These are phyloP conservation scores for Boletus edulis DNA, from an alignment of 768 basidiomycete genomes.

Conservation along the genomic window DNA sequence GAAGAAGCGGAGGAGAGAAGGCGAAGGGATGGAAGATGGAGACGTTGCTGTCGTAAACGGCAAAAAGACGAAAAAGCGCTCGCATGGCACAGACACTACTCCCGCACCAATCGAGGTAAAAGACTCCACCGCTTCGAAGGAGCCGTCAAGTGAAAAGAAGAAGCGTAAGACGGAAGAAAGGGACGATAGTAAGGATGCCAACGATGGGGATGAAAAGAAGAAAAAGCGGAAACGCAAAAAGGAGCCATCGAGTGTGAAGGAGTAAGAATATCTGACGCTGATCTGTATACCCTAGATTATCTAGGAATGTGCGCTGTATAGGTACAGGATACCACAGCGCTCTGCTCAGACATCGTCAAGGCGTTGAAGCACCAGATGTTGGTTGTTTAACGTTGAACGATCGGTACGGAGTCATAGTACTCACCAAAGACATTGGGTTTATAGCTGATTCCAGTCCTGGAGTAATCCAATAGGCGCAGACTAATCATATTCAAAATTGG, in stretches of 20 bases:
- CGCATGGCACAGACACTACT: slow-evolving; percentile 1
- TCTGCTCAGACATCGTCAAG: no score
- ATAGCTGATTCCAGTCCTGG: no score
- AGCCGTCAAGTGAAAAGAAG: slow-evolving; percentile 15
- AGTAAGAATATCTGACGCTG: neutral
- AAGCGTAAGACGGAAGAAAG: slow-evolving; percentile 26
- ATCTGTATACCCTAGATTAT: slow-evolving; percentile 1
- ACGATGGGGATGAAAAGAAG: slow-evolving; percentile 27
- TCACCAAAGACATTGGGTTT: no score
- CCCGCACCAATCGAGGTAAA: slow-evolving; percentile 11
- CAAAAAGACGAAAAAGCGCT: slow-evolving; percentile 28
- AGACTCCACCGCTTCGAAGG: slow-evolving; percentile 3
- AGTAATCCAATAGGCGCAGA: no score
- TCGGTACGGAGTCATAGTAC: no score
- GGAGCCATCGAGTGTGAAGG: neutral
- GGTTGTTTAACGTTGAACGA: no score
- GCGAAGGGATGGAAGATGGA: slow-evolving; percentile 5
- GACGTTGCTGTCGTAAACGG: slow-evolving; percentile 5
- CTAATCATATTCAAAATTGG: no score
- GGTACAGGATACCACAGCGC: neutral
- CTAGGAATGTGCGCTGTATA: neutral
- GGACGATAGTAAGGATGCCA: slow-evolving; percentile 2
- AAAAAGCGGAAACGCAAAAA: slow-evolving; percentile 29
- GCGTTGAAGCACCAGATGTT: neutral
- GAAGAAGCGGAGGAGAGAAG: slow-evolving; percentile 36